phyloP scores from a whole-genome alignment of 176 grass and related monocot species.

The Canna indica region DNA sequence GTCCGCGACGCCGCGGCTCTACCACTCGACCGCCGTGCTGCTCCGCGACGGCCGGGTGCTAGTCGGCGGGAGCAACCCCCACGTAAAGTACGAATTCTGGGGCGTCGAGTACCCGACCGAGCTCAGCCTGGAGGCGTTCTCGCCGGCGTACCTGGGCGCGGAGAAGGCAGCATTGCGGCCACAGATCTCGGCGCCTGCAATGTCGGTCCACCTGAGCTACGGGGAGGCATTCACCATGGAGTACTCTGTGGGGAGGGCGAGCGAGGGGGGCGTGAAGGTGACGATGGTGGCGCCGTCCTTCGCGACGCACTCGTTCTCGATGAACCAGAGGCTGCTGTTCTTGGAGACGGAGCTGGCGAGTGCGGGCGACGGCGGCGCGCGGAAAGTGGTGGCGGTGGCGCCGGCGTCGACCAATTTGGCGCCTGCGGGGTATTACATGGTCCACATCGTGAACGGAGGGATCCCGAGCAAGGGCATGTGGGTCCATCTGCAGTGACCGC shows the following conservation, averaged over 20 bases:
- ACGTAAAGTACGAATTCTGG: not conserved
- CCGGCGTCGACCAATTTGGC: not conserved
- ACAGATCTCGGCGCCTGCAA: not conserved
- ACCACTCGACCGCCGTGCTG: conserved; percentile 4
- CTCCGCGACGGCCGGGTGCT: conserved; percentile 2
- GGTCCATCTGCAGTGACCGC: not conserved
- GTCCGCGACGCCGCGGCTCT: not conserved
- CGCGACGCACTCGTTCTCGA: conserved; percentile 3
- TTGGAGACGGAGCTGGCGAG: not conserved
- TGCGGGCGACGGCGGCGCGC: not conserved
- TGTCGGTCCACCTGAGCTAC: not conserved
- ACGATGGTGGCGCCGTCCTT: not conserved
- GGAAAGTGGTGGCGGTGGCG: not conserved
- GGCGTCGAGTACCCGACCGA: not conserved
- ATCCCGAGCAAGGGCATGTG: not conserved
- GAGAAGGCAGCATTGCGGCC: not conserved
- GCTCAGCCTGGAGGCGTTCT: not conserved
- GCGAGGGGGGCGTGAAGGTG: not conserved
- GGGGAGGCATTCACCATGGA: not conserved
- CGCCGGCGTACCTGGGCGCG: not conserved
- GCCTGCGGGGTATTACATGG: not conserved
- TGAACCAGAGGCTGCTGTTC: conserved; percentile 3
- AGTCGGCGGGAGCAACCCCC: conserved; percentile 1
- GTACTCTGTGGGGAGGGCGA: not conserved
- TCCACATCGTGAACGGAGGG: not conserved